phyloP scores from a whole-genome alignment of 2,329 filamentous ascomycete species.

The Trichoderma semiorbis region DNA sequence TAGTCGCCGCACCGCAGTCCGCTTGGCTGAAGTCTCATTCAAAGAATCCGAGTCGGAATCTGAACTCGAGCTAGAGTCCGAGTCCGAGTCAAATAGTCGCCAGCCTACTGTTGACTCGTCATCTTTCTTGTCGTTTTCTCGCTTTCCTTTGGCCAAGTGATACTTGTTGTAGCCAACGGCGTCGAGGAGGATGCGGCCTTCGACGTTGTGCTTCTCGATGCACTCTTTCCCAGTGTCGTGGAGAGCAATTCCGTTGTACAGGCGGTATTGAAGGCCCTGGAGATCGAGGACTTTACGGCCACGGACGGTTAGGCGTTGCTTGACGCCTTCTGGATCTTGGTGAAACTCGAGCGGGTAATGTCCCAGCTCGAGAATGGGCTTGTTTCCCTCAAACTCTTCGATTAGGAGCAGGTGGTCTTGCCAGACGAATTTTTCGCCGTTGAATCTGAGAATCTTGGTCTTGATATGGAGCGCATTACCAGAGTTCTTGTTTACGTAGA shows the following conservation, averaged over 20 bases:
- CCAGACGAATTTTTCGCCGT: constrained; percentile 42
- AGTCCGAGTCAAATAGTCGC: background rate
- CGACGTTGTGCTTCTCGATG: constrained; percentile 36
- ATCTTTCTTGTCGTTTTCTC: constrained; percentile 28
- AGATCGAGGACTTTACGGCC: constrained; percentile 41
- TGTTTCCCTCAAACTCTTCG: constrained; percentile 37
- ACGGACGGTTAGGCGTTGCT: constrained; percentile 30
- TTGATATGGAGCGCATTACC: constrained; percentile 27
- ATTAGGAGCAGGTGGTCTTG: constrained; percentile 32
- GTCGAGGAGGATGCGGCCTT: constrained; percentile 41
- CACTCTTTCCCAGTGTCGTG: constrained; percentile 12
- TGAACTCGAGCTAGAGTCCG: background rate
- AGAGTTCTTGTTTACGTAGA: constrained; percentile 25
- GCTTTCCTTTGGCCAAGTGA: constrained; percentile 34
- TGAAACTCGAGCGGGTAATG: constrained; percentile 38
- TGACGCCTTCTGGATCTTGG: constrained; percentile 29
- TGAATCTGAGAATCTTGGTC: constrained; percentile 37
- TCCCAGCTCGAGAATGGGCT: constrained; percentile 37
- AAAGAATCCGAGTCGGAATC: constrained; percentile 3
- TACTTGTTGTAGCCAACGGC: constrained; percentile 42
- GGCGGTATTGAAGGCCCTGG: constrained; percentile 40
- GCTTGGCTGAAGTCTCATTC: constrained; percentile 7
- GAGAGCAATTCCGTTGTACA: constrained; percentile 41
- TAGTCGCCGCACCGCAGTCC: constrained; percentile 27
- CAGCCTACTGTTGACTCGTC: constrained; percentile 24